Conservation (phyloP, 208 protist genomes). For the Trypanosomatidae sp. region DNA sequence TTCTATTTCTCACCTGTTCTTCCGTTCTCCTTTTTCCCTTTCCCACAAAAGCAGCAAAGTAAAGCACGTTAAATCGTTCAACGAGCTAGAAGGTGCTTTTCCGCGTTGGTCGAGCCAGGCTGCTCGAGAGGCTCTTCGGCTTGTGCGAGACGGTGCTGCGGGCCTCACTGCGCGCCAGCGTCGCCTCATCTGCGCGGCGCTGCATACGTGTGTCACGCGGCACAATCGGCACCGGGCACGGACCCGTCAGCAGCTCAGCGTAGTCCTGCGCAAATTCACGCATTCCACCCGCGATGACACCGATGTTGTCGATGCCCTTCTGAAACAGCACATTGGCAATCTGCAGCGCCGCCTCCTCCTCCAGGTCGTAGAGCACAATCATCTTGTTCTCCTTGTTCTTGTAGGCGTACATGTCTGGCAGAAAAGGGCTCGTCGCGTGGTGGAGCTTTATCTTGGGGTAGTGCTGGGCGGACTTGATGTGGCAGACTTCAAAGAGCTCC, state of each 20-base stretch:
- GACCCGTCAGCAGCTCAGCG: slow-evolving; percentile 42
- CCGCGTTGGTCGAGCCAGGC: slow-evolving; percentile 38
- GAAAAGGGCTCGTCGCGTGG: slow-evolving; percentile 76
- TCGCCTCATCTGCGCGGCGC: slow-evolving; percentile 65
- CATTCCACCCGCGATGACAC: slow-evolving; percentile 76
- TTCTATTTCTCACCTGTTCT: too few relatives aligned
- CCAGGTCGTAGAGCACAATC: slow-evolving; percentile 88
- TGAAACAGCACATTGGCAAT: slow-evolving; percentile 75
- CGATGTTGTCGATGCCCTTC: slow-evolving; percentile 89
- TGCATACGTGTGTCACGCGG: slow-evolving; percentile 61
- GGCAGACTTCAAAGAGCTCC: slow-evolving; percentile 78
- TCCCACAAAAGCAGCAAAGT: too few relatives aligned
- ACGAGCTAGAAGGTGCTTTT: slow-evolving; percentile 27
- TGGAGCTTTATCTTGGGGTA: slow-evolving; percentile 77
- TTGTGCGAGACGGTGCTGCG: slow-evolving; percentile 65
- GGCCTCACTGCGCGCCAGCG: slow-evolving; percentile 73
- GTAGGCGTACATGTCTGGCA: slow-evolving; percentile 82
- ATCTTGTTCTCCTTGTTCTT: slow-evolving; percentile 88
- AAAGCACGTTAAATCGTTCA: neutral
- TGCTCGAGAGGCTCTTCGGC: slow-evolving; percentile 85
- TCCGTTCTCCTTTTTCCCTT: too few relatives aligned
- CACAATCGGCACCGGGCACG: slow-evolving; percentile 61
- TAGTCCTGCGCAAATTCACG: slow-evolving; percentile 87
- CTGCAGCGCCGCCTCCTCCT: slow-evolving; percentile 60
- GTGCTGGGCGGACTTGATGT: slow-evolving; percentile 78